Evolutionary conservation across 352 stramenopile genomes (phyloP), one percentile per base, ranked within the genome.

Genomic region (Phytophthora colocasiae): DNA sequence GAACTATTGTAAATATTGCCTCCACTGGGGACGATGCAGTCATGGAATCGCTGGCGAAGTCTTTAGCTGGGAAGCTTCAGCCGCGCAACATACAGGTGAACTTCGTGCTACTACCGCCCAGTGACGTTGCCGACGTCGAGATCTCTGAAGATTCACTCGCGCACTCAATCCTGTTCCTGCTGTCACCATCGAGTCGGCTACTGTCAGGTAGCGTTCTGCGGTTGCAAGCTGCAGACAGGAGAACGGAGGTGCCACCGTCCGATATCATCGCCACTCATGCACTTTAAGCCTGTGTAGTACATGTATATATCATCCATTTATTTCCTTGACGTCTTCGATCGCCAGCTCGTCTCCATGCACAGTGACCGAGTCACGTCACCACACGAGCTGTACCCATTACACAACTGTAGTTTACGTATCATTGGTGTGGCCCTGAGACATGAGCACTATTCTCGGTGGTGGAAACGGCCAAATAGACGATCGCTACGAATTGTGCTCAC

Each of bases 191-290:
- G 29, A 90, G 81, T 43, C 51, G 52, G 2, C 68, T 73, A 11
- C 50, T 93, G 7, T 86, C 78, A 31, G 85, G 85, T 9, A 93
- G 82, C 38, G 67, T 90, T 9, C 27, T 93, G 19, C 80, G 80
- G 2, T 26, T 87, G 12, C 76, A 50, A 50, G 29, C 48, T 36
- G 26, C 39, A 66, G 47, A 53, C 46, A 58, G 47, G 34, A 63
- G 57, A 60, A n/a, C 40, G 40, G 40, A 56, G 27, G 44, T 57
- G 41, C 11, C 67, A 46, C 32, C 38, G 11, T 31, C 63, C 22
- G 45, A 51, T 48, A 53, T 51, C 1, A 66, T 66, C 17, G 45
- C 54, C 24, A 24, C 43, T 15, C 59, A 73, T 62, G 66, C 38
- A 70, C 62, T 70, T 50, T 74, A 66, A 70, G 8, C 3, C 36